A percentile compares a stretch with the other conserved stretches of the same genome.
Evolutionary conservation across 495 filamentous ascomycete species (phyloP).

Genomic region (Aspergillus cristatus): DNA sequence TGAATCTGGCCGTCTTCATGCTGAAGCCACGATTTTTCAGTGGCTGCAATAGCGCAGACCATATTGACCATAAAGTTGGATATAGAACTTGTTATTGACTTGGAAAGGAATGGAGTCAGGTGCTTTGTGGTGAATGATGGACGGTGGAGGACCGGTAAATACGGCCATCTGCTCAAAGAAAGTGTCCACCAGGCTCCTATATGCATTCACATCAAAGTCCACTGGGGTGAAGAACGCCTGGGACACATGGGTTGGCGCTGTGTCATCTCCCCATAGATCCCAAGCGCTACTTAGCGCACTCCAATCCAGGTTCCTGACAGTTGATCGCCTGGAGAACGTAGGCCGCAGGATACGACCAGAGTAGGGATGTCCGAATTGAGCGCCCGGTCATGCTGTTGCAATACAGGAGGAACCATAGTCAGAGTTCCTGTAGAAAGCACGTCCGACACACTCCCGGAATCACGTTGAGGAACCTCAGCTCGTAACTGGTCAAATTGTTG

Average conservation of each 20-base stretch:
- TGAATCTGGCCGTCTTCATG: background rate
- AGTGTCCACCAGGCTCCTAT: background rate
- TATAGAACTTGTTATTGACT: background rate
- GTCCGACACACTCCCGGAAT: too few relatives aligned
- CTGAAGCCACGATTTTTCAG: background rate
- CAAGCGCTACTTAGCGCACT: constrained; percentile 6
- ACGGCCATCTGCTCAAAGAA: constrained; percentile 8
- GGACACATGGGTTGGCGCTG: background rate
- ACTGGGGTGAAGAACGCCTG: background rate
- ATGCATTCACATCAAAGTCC: background rate
- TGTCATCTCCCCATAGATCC: constrained; percentile 7
- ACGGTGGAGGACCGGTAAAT: constrained; percentile 5
- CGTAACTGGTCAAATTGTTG: background rate
- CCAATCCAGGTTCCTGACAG: background rate
- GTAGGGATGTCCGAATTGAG: background rate
- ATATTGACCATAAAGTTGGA: constrained; percentile 6
- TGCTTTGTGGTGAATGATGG: constrained; percentile 1
- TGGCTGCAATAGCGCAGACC: constrained; percentile 5
- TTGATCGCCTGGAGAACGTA: constrained; percentile 1
- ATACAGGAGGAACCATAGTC: too few relatives aligned
- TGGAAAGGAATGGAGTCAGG: constrained; percentile 1
- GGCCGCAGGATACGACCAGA: constrained; percentile 4
- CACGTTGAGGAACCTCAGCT: too few relatives aligned
- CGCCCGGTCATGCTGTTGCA: too few relatives aligned
- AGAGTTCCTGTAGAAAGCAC: too few relatives aligned